phyloP scores from a whole-genome alignment of 2,329 filamentous ascomycete species.

The Penicillium hordei region DNA sequence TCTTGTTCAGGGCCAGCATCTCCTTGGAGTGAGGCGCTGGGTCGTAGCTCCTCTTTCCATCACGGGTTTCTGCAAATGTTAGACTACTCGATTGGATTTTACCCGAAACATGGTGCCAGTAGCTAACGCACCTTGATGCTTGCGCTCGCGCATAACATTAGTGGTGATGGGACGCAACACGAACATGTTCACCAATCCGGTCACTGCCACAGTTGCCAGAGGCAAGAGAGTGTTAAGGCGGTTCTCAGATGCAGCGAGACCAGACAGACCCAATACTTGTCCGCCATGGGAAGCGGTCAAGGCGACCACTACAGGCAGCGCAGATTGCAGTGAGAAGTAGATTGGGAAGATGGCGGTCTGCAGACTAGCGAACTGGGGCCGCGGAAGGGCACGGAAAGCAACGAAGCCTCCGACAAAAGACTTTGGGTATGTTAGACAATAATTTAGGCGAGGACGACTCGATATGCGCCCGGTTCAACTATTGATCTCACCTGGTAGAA shows the following conservation, averaged over 20 bases:
- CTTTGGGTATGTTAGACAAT: conserved; percentile 41
- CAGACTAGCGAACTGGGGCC: conserved; percentile 76
- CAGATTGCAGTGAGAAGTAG: conserved; percentile 84
- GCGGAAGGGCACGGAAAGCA: conserved; percentile 72
- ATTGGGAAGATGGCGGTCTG: conserved; percentile 75
- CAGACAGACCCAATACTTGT: conserved; percentile 29
- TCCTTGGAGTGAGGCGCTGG: conserved; percentile 75
- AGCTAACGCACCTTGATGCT: conserved; percentile 68
- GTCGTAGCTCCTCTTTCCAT: conserved; percentile 85
- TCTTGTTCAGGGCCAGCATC: conserved; percentile 77
- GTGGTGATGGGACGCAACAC: conserved; percentile 74
- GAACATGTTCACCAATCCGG: conserved; percentile 67
- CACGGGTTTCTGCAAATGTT: conserved; percentile 67
- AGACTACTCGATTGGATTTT: conserved; percentile 1
- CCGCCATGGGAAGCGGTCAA: conserved; percentile 72
- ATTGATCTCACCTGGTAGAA: conserved; percentile 69
- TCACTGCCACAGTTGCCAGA: conserved; percentile 67
- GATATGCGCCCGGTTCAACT: neutral
- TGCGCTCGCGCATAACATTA: conserved; percentile 70
- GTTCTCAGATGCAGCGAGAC: conserved; percentile 55
- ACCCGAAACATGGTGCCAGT: neutral
- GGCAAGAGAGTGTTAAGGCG: conserved; percentile 66
- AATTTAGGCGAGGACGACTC: neutral
- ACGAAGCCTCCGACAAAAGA: conserved; percentile 74
- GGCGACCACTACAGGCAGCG: conserved; percentile 69